Evolutionary conservation across 257 asterid species (phyloP).

Genomic region (Solanum gandarillasii): DNA sequence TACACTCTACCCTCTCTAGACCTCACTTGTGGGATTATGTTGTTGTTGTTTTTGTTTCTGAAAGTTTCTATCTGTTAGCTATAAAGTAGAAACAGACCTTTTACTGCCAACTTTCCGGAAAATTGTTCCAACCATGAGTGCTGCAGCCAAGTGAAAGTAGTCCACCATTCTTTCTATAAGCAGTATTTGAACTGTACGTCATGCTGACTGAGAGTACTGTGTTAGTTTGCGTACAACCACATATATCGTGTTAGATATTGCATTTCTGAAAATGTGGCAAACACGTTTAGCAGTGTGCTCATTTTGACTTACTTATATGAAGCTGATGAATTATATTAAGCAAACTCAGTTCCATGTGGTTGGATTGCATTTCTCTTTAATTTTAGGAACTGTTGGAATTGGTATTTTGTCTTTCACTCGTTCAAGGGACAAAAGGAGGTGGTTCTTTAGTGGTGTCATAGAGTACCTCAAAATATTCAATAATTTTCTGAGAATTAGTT

Average conservation of each 20-base stretch:
- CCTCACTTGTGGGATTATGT: no score
- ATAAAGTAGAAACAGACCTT: slow-evolving; percentile 13
- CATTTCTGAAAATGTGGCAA: not conserved
- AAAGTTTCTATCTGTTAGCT: no score
- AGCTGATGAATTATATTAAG: slow-evolving; percentile 44
- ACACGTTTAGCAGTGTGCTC: not conserved
- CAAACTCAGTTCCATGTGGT: slow-evolving; percentile 72
- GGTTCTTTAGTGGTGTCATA: not conserved
- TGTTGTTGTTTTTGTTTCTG: no score
- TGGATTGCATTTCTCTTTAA: slow-evolving; percentile 70
- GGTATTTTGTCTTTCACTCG: not conserved
- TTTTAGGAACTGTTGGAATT: slow-evolving; percentile 48
- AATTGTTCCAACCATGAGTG: slow-evolving; percentile 66
- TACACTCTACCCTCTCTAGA: no score
- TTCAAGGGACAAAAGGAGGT: not conserved
- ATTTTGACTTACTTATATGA: slow-evolving; percentile 37
- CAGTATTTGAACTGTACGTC: slow-evolving; percentile 52
- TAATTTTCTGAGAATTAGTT: slow-evolving; percentile 39
- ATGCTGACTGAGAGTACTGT: slow-evolving; percentile 44
- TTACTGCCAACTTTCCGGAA: slow-evolving; percentile 66
- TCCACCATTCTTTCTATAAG: slow-evolving; percentile 82
- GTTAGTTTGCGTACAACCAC: slow-evolving; percentile 33
- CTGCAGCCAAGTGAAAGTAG: slow-evolving; percentile 57
- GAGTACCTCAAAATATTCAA: slow-evolving; percentile 60
- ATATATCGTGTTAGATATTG: not conserved